Evolutionary conservation across 805 yeast genomes (phyloP).

Genomic region (Suhomyces pyralidae): DNA sequence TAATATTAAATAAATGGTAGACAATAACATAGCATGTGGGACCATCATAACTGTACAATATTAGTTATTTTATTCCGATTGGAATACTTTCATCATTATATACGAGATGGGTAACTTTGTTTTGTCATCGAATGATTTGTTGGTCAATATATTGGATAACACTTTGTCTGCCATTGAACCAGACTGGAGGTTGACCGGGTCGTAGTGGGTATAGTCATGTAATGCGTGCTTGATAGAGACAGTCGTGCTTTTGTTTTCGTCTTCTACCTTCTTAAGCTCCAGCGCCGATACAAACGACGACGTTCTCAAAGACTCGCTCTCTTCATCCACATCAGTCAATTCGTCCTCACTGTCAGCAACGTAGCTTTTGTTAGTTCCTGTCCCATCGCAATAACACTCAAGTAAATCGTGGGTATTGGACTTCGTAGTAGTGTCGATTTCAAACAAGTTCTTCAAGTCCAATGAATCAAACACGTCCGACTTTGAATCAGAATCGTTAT

Average conservation of each 20-base stretch:
- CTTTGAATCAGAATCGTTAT: slow-evolving; percentile 37
- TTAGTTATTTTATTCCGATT: slow-evolving; percentile 5
- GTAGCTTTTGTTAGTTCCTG: slow-evolving; percentile 39
- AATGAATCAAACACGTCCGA: slow-evolving; percentile 65
- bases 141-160: slow-evolving; percentile 23
- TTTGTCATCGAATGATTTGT: slow-evolving; percentile 16
- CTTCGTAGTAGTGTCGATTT: slow-evolving; percentile 45
- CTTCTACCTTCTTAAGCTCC: slow-evolving; percentile 34
- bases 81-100: slow-evolving; percentile 38
- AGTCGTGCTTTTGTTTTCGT: slow-evolving; percentile 19
- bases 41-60: no score
- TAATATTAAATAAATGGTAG: no score
- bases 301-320: slow-evolving; percentile 7
- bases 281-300: slow-evolving; percentile 55
- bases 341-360: slow-evolving; percentile 14
- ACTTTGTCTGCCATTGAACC: slow-evolving; percentile 21
- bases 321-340: slow-evolving; percentile 7
- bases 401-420: slow-evolving; percentile 79
- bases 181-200: slow-evolving; percentile 34
- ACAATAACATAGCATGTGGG: no score
- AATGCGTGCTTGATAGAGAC: slow-evolving; percentile 56
- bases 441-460: slow-evolving; percentile 75
- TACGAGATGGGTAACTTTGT: slow-evolving; percentile 27
- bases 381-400: slow-evolving; percentile 59
- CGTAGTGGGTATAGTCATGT: slow-evolving; percentile 59